A percentile compares a stretch with the other conserved stretches of the same genome.
phyloP scores from a whole-genome alignment of 2,329 filamentous ascomycete genomes.

The Parasarocladium wereldwijsianum region DNA sequence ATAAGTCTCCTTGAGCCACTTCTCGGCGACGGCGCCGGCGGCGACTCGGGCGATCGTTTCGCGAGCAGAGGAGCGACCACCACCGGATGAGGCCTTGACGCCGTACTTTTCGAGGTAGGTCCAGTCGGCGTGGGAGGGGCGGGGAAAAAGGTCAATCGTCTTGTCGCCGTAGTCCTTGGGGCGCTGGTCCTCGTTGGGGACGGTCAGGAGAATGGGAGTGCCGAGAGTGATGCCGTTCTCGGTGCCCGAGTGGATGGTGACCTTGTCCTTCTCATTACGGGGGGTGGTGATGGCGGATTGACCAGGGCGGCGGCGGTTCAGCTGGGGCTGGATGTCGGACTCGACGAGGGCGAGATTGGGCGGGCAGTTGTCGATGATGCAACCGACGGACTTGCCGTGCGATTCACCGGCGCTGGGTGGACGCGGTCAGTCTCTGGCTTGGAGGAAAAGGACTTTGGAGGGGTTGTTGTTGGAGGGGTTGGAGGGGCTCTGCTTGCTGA shows the following conservation, averaged over 20 bases:
- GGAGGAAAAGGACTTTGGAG: not conserved
- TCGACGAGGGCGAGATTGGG: constrained; percentile 78
- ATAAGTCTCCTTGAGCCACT: constrained; percentile 70
- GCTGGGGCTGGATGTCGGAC: constrained; percentile 82
- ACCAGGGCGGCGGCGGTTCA: constrained; percentile 66
- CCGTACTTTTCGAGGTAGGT: constrained; percentile 97
- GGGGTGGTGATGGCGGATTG: constrained; percentile 86
- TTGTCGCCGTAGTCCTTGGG: constrained; percentile 81
- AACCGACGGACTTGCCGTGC: constrained; percentile 84
- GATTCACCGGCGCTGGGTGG: constrained; percentile 43
- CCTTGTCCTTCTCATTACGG: constrained; percentile 79
- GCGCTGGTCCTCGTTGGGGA: constrained; percentile 84
- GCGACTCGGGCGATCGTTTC: constrained; percentile 92
- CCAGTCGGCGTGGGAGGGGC: constrained; percentile 89
- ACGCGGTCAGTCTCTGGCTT: not conserved
- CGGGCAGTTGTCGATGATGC: constrained; percentile 86
- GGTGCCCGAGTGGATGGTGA: constrained; percentile 84
- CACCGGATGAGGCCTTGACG: constrained; percentile 78
- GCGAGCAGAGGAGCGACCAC: constrained; percentile 79
- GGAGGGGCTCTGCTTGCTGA: too few relatives aligned
- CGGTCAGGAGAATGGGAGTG: constrained; percentile 76
- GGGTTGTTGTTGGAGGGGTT: not conserved
- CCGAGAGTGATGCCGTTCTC: constrained; percentile 83
- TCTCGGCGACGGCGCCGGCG: constrained; percentile 83
- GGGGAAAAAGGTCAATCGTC: constrained; percentile 84